These are phyloP conservation scores for Hypoxylon fuscum DNA, from an alignment of 495 filamentous ascomycete species.

Conservation along the genomic window DNA sequence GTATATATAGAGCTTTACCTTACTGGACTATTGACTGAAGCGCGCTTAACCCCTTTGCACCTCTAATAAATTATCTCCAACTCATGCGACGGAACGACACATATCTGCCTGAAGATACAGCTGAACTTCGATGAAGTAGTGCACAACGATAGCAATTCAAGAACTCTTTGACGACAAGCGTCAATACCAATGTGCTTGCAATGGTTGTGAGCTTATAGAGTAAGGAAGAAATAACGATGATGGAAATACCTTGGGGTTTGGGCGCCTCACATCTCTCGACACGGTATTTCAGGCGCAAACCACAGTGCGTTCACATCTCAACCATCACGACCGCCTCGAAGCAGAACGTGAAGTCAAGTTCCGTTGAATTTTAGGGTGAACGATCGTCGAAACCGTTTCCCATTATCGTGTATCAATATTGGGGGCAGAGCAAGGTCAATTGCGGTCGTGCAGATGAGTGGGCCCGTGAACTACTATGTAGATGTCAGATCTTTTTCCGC, in stretches of 20 bases:
- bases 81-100: background rate
- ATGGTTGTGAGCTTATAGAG: no score
- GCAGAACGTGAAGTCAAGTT: slow-evolving; percentile 26
- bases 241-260: no score
- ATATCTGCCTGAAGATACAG: background rate
- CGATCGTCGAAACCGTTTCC: slow-evolving; percentile 7
- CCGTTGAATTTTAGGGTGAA: slow-evolving; percentile 35
- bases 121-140: background rate
- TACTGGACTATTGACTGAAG: no score
- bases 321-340: background rate
- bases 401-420: background rate
- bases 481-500: slow-evolving; percentile 25
- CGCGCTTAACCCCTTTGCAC: background rate
- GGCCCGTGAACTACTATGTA: background rate
- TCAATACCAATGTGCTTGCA: no score
- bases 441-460: slow-evolving; percentile 11
- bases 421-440: background rate
- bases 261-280: no score
- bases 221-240: no score
- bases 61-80: background rate
- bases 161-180: no score
- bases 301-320: background rate
- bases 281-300: no score
- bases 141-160: no score
- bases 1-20: no score